phyloP scores from a whole-genome alignment of 75 land plant species.

The Selaginella tamariscina region DNA sequence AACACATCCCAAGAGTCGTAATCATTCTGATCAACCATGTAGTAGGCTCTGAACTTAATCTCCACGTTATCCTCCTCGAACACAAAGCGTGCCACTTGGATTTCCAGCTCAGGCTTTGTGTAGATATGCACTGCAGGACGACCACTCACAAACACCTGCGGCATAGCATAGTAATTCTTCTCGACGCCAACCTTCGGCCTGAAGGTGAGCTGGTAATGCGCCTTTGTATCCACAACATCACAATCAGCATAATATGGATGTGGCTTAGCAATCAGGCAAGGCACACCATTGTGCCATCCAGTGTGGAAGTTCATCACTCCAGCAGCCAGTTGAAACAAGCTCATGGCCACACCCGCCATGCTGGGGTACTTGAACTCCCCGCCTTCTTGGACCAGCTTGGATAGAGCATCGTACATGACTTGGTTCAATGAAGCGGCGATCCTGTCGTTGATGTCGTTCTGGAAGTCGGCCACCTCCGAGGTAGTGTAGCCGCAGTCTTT shows the following conservation, averaged over 20 bases:
- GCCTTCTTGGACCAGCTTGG: neutral
- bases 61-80: neutral
- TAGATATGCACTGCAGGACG: neutral
- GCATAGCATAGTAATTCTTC: conserved; percentile 12
- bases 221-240: conserved; percentile 12
- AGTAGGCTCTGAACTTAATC: neutral
- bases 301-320: conserved; percentile 16
- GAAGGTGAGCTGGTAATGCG: conserved; percentile 11
- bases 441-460: conserved; percentile 3
- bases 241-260: neutral
- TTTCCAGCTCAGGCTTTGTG: neutral
- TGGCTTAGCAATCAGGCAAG: neutral
- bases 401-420: conserved; percentile 1
- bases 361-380: neutral
- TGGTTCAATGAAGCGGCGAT: neutral
- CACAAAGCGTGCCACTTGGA: neutral
- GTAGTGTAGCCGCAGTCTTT: conserved; percentile 9
- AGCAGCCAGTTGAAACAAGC: neutral
- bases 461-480: conserved; percentile 9
- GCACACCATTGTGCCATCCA: conserved; percentile 3
- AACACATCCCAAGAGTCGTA: neutral
- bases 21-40: neutral
- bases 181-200: neutral
- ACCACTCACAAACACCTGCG: conserved; percentile 11
- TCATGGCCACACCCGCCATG: neutral